These are phyloP conservation scores for Paracorniculantispora psalliotae DNA, from an alignment of 2,329 filamentous ascomycete species.

Conservation along the genomic window DNA sequence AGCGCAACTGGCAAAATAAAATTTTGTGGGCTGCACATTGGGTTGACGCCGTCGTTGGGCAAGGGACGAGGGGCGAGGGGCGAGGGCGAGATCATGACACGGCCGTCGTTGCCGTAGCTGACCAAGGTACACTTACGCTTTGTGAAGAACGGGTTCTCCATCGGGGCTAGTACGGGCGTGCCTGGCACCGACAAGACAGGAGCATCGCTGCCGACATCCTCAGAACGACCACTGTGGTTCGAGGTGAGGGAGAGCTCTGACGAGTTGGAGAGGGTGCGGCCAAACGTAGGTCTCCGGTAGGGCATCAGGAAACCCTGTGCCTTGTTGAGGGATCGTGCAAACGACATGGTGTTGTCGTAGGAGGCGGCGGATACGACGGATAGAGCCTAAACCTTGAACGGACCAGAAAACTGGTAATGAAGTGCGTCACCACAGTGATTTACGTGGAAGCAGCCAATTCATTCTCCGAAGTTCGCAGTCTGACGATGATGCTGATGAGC, in stretches of 20 bases:
- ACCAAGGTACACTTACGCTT: background rate
- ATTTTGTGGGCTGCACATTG: background rate
- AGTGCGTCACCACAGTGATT: conserved; percentile 3
- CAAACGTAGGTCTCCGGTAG: conserved; percentile 38
- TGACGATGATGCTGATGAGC: background rate
- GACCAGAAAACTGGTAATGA: background rate
- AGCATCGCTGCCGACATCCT: conserved; percentile 28
- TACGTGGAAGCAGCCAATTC: background rate
- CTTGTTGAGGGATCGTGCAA: conserved; percentile 45
- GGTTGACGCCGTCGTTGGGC: background rate
- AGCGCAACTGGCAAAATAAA: background rate
- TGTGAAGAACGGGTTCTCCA: conserved; percentile 4
- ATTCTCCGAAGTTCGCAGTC: background rate
- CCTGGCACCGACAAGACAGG: conserved; percentile 24
- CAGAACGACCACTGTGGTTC: conserved; percentile 22
- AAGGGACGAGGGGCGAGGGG: background rate
- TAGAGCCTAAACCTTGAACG: background rate
- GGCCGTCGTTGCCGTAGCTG: too few species aligned
- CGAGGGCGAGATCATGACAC: too few species aligned
- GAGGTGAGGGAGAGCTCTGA: conserved; percentile 38
- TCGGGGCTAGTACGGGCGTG: conserved; percentile 21
- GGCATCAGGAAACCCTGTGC: conserved; percentile 40
- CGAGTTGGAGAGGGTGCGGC: conserved; percentile 42
- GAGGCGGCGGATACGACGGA: background rate
- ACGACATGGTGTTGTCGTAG: conserved; percentile 35